phyloP scores from a whole-genome alignment of 345 rosid genomes.

The Arabis hirsuta region DNA sequence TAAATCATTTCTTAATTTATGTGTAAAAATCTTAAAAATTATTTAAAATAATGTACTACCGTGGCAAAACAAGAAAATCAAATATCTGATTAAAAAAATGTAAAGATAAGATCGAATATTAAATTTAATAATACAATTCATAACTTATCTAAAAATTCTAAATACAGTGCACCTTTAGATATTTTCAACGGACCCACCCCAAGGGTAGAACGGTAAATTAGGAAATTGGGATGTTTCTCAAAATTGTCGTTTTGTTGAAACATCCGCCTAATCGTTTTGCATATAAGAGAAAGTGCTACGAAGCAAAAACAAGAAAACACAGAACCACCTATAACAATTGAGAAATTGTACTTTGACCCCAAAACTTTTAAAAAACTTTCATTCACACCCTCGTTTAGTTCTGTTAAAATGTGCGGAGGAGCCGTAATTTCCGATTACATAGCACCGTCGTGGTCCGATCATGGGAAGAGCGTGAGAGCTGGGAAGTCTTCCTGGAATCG shows the following conservation, averaged over 20 bases:
- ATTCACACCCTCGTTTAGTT: not conserved
- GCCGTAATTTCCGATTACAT: conserved; percentile 56
- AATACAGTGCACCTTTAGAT: conserved; percentile 1
- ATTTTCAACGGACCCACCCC: not conserved
- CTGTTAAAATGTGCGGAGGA: conserved; percentile 75
- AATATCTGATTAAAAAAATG: conserved; percentile 20
- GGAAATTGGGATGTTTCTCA: no score
- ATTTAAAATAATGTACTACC: no score
- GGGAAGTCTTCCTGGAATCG: conserved; percentile 27
- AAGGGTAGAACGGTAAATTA: conserved; percentile 4
- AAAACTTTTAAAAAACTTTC: not conserved
- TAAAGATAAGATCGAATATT: conserved; percentile 28
- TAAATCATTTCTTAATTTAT: no score
- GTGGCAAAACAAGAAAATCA: not conserved
- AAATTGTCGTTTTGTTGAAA: not conserved
- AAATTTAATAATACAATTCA: not conserved
- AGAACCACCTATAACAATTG: not conserved
- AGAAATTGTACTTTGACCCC: not conserved
- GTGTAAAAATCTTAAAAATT: no score
- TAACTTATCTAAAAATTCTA: not conserved
- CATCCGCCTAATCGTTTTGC: not conserved
- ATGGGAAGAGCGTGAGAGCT: not conserved
- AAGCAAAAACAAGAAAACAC: not conserved
- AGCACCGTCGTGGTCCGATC: conserved; percentile 51
- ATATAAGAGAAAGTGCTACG: conserved; percentile 3